Percentiles rank a stretch among this genome's conserved stretches.
phyloP scores from a whole-genome alignment of 83 land plant species.

The Thuja plicata region DNA sequence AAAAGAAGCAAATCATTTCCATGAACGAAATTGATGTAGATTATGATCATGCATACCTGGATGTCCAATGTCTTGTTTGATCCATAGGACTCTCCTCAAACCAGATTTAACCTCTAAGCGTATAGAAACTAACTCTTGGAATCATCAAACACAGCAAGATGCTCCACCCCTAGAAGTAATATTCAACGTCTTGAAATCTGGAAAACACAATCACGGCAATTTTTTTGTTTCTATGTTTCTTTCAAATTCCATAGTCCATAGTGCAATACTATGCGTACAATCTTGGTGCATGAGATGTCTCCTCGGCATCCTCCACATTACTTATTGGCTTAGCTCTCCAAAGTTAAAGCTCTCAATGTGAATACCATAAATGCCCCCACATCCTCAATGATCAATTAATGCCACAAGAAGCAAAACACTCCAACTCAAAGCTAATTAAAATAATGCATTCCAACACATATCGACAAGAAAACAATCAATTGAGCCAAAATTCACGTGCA shows the following conservation, averaged over 20 bases:
- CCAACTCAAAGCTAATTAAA: background rate
- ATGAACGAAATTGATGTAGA: background rate
- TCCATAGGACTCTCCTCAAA: background rate
- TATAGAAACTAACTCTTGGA: background rate
- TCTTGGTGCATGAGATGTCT: no score
- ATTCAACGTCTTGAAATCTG: background rate
- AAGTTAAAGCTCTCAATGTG: background rate
- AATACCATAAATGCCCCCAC: background rate
- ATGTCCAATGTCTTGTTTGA: background rate
- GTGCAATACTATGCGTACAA: background rate
- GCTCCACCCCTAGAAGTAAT: background rate
- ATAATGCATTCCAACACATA: background rate
- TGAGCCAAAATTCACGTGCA: background rate
- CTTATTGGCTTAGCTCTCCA: background rate
- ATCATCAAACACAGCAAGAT: background rate
- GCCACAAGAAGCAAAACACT: background rate
- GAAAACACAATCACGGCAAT: background rate
- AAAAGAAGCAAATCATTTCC: background rate
- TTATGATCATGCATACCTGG: background rate
- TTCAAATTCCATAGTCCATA: background rate
- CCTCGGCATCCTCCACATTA: no score
- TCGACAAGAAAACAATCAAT: background rate
- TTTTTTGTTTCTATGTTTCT: background rate
- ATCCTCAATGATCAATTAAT: background rate
- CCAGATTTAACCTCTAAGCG: background rate